Percentiles rank a stretch among this genome's conserved stretches.
phyloP scores from a whole-genome alignment of 164 flowering plant genomes.

The Vitis labrusca region DNA sequence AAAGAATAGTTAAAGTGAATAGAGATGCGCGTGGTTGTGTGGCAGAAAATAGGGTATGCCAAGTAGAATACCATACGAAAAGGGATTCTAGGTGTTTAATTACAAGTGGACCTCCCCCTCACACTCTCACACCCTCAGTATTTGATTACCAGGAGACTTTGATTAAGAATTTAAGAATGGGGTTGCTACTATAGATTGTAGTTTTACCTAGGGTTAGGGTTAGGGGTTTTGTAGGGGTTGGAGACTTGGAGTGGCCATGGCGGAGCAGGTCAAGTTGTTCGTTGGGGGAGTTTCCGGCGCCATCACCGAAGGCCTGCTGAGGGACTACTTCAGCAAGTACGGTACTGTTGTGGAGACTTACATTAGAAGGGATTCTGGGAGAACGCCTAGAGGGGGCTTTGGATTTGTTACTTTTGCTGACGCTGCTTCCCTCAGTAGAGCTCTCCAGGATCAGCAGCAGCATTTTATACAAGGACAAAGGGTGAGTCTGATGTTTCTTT shows the following conservation, averaged over 20 bases:
- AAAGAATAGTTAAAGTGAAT: too few relatives aligned
- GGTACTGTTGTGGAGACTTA: conserved; percentile 46
- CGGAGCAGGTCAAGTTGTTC: conserved; percentile 56
- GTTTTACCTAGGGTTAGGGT: neutral
- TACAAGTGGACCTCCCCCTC: too few relatives aligned
- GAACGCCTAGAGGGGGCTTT: conserved; percentile 39
- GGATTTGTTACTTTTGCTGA: conserved; percentile 68
- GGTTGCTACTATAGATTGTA: too few relatives aligned
- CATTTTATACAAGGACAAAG: conserved; percentile 57
- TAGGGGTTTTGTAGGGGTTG: conserved; percentile 15
- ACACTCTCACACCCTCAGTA: too few relatives aligned
- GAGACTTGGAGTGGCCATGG: conserved; percentile 25
- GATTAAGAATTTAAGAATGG: too few relatives aligned
- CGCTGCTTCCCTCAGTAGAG: conserved; percentile 45
- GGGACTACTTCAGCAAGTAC: conserved; percentile 51
- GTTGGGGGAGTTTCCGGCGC: conserved; percentile 70
- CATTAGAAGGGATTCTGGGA: conserved; percentile 36
- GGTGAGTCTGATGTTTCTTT: conserved; percentile 32
- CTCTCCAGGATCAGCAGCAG: conserved; percentile 40
- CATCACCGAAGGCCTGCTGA: conserved; percentile 53
- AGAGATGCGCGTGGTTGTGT: too few relatives aligned
- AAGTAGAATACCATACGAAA: too few relatives aligned
- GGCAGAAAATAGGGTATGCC: too few relatives aligned
- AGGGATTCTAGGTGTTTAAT: too few relatives aligned
- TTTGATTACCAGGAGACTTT: too few relatives aligned